phyloP scores from a whole-genome alignment of 2,329 filamentous ascomycete species.

The Aureobasidium sp. region DNA sequence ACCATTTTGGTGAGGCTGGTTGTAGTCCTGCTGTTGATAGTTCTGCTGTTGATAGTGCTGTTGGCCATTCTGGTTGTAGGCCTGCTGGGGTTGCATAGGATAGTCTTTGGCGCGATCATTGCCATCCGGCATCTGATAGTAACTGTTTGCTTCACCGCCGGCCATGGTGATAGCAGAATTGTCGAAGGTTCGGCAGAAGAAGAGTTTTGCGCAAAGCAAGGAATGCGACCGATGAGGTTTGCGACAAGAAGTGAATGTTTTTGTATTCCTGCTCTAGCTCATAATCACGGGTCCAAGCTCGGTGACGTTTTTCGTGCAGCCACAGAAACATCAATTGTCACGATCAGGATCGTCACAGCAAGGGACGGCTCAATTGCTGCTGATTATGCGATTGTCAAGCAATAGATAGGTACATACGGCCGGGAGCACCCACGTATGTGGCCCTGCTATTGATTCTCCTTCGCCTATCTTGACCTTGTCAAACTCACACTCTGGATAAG shows the following conservation, averaged over 20 bases:
- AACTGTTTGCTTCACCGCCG: slow-evolving; percentile 27
- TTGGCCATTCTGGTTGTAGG: slow-evolving; percentile 16
- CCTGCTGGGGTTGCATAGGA: slow-evolving; percentile 10
- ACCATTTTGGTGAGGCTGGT: slow-evolving; percentile 15
- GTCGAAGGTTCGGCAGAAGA: background rate
- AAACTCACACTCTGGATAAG: too few relatives aligned
- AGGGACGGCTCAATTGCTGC: background rate
- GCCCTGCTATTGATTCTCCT: too few relatives aligned
- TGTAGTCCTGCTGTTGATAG: slow-evolving; percentile 23
- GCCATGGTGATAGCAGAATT: slow-evolving; percentile 14
- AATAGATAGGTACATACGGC: background rate
- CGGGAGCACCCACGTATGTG: background rate
- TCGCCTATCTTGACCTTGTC: background rate
- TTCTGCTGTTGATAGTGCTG: too few relatives aligned
- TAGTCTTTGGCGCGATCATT: slow-evolving; percentile 13
- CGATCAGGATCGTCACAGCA: background rate
- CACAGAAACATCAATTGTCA: background rate
- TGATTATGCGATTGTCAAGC: background rate
- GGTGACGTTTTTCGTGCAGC: background rate
- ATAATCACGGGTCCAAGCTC: background rate
- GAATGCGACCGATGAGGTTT: background rate
- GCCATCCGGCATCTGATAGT: slow-evolving; percentile 26
- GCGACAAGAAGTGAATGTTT: background rate
- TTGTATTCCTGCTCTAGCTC: background rate
- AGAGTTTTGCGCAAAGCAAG: background rate